A percentile compares a stretch with the other conserved stretches of the same genome.
Conservation (phyloP, 2,329 filamentous ascomycete genomes). For the Setomelanomma holmii region DNA sequence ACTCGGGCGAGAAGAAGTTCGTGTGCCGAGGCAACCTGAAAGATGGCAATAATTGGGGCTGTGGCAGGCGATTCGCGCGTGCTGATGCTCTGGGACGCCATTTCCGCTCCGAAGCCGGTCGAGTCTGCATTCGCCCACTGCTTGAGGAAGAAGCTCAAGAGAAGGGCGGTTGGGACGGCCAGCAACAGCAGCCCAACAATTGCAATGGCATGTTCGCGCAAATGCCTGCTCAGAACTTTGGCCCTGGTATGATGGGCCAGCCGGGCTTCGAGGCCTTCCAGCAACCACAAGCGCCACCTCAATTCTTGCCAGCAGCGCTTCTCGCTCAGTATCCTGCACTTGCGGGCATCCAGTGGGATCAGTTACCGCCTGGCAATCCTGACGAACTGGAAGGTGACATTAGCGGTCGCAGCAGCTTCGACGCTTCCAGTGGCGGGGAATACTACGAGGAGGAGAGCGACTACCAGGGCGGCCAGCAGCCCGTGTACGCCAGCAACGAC, state of each 20-base stretch:
- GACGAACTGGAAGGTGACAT: slow-evolving; percentile 67
- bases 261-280: slow-evolving; percentile 44
- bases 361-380: slow-evolving; percentile 68
- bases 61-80: slow-evolving; percentile 88
- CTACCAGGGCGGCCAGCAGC: slow-evolving; percentile 32
- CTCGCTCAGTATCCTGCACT: slow-evolving; percentile 91
- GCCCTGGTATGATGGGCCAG: slow-evolving; percentile 44
- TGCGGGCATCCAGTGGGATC: slow-evolving; percentile 86
- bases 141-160: slow-evolving; percentile 93
- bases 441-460: slow-evolving; percentile 76
- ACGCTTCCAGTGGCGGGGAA: slow-evolving; percentile 70
- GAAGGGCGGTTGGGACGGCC: slow-evolving; percentile 66
- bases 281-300: slow-evolving; percentile 33
- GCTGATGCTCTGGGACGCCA: slow-evolving; percentile 93
- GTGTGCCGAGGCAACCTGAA: slow-evolving; percentile 93
- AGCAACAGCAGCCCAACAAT: slow-evolving; percentile 63
- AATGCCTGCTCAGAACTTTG: slow-evolving; percentile 39
- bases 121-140: slow-evolving; percentile 96
- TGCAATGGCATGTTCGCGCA: slow-evolving; percentile 53
- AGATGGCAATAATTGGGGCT: slow-evolving; percentile 85
- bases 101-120: slow-evolving; percentile 93
- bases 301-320: slow-evolving; percentile 80
- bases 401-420: slow-evolving; percentile 82
- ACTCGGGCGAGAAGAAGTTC: slow-evolving; percentile 98
- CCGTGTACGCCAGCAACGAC: slow-evolving; percentile 36